A percentile compares a stretch with the other conserved stretches of the same genome.
phyloP scores from a whole-genome alignment of 1,139 yeast species.

The Diutina sp. region DNA sequence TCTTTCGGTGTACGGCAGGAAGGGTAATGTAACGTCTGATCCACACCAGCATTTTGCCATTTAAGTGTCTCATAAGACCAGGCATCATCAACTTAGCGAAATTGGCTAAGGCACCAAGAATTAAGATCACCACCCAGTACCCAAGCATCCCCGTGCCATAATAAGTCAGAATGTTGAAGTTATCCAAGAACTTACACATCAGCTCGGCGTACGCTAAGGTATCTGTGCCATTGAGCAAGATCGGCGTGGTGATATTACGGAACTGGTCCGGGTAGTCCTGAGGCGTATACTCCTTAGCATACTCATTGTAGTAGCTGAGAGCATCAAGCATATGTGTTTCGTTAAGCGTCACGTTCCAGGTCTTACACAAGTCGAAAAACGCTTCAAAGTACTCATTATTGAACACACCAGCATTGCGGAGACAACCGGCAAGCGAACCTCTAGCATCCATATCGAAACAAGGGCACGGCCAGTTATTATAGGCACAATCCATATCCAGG shows the following conservation, averaged over 20 bases:
- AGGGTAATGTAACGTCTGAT: neutral
- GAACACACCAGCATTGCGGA: neutral
- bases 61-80: neutral
- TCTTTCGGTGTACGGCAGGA: neutral
- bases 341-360: neutral
- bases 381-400: neutral
- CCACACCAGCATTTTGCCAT: neutral
- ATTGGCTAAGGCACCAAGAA: neutral
- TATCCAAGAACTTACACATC: neutral
- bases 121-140: neutral
- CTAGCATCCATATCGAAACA: neutral
- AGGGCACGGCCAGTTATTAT: neutral
- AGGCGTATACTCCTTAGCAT: neutral
- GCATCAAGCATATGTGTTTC: neutral
- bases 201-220: neutral
- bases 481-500: neutral
- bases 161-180: neutral
- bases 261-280: neutral
- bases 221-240: neutral
- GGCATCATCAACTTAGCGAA: neutral
- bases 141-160: slow-evolving; percentile 1
- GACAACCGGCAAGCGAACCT: neutral
- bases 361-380: neutral
- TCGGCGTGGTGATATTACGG: neutral
- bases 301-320: neutral